Percentiles rank a stretch among this genome's conserved stretches.
These are phyloP conservation scores for Hemisphaericaspora nanyangensis DNA, from an alignment of 805 yeast species.

Conservation along the genomic window DNA sequence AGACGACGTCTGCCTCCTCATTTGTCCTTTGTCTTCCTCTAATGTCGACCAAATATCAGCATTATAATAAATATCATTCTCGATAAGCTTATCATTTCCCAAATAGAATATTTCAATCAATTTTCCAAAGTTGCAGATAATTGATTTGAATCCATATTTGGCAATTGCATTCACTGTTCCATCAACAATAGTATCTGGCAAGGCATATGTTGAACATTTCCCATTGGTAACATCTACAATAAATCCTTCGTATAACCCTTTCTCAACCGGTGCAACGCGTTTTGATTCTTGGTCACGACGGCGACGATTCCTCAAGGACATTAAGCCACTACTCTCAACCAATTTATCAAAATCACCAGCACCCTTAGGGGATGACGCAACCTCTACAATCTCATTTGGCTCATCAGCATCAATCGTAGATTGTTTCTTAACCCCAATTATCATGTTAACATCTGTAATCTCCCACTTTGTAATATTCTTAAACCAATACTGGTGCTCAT, in stretches of 20 bases:
- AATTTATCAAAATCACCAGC: slow-evolving; percentile 2
- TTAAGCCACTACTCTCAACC: slow-evolving; percentile 12
- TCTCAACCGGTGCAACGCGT: neutral
- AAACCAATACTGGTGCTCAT: slow-evolving; percentile 67
- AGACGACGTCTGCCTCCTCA: neutral
- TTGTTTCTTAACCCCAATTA: slow-evolving; percentile 50
- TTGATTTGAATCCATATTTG: slow-evolving; percentile 74
- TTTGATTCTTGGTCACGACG: neutral
- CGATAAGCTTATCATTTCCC: slow-evolving; percentile 71
- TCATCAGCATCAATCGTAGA: slow-evolving; percentile 8
- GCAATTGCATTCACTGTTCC: slow-evolving; percentile 46
- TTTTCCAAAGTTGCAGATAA: slow-evolving; percentile 73
- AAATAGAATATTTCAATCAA: slow-evolving; percentile 66
- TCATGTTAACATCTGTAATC: slow-evolving; percentile 68
- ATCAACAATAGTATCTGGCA: slow-evolving; percentile 23
- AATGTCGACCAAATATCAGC: slow-evolving; percentile 22
- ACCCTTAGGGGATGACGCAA: neutral
- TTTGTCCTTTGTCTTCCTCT: slow-evolving; percentile 12
- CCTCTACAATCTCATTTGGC: slow-evolving; percentile 10
- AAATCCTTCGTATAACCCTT: slow-evolving; percentile 70
- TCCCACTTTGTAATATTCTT: slow-evolving; percentile 75
- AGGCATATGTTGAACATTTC: slow-evolving; percentile 52
- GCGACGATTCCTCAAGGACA: slow-evolving; percentile 18
- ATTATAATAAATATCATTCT: slow-evolving; percentile 49
- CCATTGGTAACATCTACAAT: slow-evolving; percentile 67